Percentiles rank a stretch among this genome's conserved stretches.
phyloP scores from a whole-genome alignment of 2,329 filamentous ascomycete genomes.

The Colletotrichum godetiae region DNA sequence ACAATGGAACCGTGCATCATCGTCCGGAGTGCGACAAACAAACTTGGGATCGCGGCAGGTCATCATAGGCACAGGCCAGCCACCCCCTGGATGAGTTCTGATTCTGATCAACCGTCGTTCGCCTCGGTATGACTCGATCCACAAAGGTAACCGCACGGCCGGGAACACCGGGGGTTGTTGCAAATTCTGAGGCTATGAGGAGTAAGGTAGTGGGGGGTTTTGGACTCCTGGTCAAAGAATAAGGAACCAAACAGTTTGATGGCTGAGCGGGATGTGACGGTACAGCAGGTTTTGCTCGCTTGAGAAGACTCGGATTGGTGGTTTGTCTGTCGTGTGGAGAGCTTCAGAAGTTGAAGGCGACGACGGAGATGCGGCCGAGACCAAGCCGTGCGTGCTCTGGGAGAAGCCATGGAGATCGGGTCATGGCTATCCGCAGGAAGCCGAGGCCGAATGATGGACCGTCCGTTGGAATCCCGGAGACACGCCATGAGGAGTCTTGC shows the following conservation, averaged over 20 bases:
- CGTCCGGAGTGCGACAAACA: conserved; percentile 10
- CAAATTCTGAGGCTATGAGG: not conserved
- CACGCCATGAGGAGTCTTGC: conserved; percentile 25
- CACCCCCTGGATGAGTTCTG: not conserved
- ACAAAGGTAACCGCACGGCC: conserved; percentile 4
- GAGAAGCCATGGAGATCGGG: conserved; percentile 19
- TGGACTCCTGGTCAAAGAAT: not conserved
- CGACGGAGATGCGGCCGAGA: not conserved
- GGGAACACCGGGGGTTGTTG: not conserved
- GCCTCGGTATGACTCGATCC: conserved; percentile 22
- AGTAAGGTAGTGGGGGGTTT: not conserved
- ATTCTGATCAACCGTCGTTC: conserved; percentile 18
- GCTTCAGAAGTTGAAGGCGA: not conserved
- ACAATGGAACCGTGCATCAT: conserved; percentile 11
- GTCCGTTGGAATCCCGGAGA: not conserved
- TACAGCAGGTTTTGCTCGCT: not conserved
- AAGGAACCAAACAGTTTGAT: not conserved
- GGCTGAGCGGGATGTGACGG: not conserved
- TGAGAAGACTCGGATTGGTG: not conserved
- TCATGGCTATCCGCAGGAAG: conserved; percentile 13
- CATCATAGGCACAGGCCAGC: conserved; percentile 4
- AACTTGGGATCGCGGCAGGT: conserved; percentile 18
- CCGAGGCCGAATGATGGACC: not conserved
- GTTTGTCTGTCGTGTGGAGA: not conserved
- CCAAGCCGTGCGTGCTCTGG: not conserved